A percentile compares a stretch with the other conserved stretches of the same genome.
Conservation (phyloP, 73 alveolate genomes). For the Strombidium stylifer region DNA sequence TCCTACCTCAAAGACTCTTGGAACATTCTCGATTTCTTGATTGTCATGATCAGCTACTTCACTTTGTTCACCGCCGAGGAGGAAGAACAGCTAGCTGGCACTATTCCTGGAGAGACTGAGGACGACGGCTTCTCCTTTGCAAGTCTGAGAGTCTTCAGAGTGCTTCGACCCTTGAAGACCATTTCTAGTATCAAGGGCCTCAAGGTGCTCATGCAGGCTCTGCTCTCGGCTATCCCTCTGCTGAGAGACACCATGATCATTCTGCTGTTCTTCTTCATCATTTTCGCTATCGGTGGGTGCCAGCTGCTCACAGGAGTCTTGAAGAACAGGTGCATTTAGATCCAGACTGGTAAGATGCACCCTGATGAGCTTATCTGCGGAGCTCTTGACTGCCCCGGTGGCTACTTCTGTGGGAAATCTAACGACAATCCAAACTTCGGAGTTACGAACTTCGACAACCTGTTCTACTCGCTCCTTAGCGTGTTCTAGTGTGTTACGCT, state of each 20-base stretch:
- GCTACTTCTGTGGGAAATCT: slow-evolving; percentile 77
- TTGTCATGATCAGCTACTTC: slow-evolving; percentile 77
- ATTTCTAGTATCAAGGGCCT: slow-evolving; percentile 83
- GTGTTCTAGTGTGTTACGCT: slow-evolving; percentile 78
- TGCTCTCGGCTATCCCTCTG: slow-evolving; percentile 73
- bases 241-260: slow-evolving; percentile 76
- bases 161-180: slow-evolving; percentile 89
- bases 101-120: not conserved
- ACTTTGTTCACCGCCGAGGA: slow-evolving; percentile 20
- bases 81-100: slow-evolving; percentile 30
- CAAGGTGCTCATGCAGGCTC: slow-evolving; percentile 74
- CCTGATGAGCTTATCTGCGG: slow-evolving; percentile 60
- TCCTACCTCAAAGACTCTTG: slow-evolving; percentile 91
- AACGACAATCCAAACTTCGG: slow-evolving; percentile 76
- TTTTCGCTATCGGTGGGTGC: slow-evolving; percentile 90
- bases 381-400: slow-evolving; percentile 62
- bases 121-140: slow-evolving; percentile 25
- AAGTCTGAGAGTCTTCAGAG: slow-evolving; percentile 86
- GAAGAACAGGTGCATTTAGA: slow-evolving; percentile 68
- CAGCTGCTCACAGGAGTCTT: slow-evolving; percentile 80
- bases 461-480: slow-evolving; percentile 70
- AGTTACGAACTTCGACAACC: slow-evolving; percentile 79
- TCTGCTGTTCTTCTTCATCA: slow-evolving; percentile 77
- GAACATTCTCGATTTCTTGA: slow-evolving; percentile 87
- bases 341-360: slow-evolving; percentile 62